Percentiles rank a stretch among this genome's conserved stretches.
Evolutionary conservation across 2,329 filamentous ascomycete species (phyloP).

Genomic region (Cercospora sp.): DNA sequence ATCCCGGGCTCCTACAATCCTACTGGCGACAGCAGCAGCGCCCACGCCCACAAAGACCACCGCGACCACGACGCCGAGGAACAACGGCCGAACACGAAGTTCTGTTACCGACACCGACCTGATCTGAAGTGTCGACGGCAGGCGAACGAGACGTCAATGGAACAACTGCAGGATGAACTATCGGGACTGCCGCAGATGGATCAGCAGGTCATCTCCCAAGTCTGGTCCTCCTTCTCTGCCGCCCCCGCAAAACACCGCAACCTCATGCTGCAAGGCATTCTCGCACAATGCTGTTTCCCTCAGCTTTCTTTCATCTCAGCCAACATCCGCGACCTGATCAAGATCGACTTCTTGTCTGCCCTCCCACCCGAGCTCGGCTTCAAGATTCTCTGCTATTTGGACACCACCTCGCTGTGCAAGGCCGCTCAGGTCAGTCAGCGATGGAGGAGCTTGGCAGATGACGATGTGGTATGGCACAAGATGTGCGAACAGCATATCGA

Average conservation of each 20-base stretch:
- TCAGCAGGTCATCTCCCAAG: slow-evolving; percentile 92
- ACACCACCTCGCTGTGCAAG: slow-evolving; percentile 92
- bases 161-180: slow-evolving; percentile 84
- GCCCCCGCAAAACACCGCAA: slow-evolving; percentile 91
- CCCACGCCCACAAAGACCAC: slow-evolving; percentile 37
- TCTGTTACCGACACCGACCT: slow-evolving; percentile 91
- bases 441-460: slow-evolving; percentile 90
- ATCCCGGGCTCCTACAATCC: slow-evolving; percentile 88
- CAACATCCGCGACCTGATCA: slow-evolving; percentile 89
- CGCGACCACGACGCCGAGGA: slow-evolving; percentile 33
- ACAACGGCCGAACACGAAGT: slow-evolving; percentile 71
- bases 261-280: slow-evolving; percentile 93
- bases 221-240: slow-evolving; percentile 97
- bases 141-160: slow-evolving; percentile 95
- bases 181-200: slow-evolving; percentile 79
- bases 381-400: slow-evolving; percentile 88
- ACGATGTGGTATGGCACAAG: slow-evolving; percentile 95
- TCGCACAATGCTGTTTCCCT: slow-evolving; percentile 95
- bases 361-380: slow-evolving; percentile 88
- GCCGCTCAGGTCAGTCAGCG: slow-evolving; percentile 88
- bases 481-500: slow-evolving; percentile 99
- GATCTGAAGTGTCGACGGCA: slow-evolving; percentile 92
- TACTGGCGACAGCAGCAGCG: slow-evolving; percentile 50
- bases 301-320: slow-evolving; percentile 91
- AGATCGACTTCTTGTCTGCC: slow-evolving; percentile 92